Conservation (phyloP, 345 rosid genomes). For the Hibiscus mutabilis region DNA sequence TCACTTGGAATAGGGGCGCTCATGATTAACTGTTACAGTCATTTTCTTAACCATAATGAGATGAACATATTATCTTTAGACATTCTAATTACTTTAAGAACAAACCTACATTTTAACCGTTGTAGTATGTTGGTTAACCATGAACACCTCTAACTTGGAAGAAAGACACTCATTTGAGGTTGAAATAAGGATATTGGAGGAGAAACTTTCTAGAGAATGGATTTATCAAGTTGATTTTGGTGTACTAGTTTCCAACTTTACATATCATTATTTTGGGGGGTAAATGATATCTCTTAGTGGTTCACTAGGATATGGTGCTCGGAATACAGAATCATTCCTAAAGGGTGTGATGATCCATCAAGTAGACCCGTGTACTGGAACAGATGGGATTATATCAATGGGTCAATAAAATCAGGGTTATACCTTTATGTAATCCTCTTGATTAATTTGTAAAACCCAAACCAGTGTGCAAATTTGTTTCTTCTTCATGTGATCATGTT, state of each 20-base stretch:
- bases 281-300: neutral
- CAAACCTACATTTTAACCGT: no score
- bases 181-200: neutral
- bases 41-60: no score
- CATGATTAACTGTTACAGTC: no score
- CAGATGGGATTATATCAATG: neutral
- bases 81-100: no score
- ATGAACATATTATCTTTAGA: no score
- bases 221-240: slow-evolving; percentile 1
- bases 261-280: neutral
- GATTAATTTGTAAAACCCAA: neutral
- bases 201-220: neutral
- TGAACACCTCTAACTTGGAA: no score
- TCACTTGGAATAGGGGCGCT: no score
- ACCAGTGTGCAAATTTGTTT: neutral
- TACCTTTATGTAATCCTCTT: neutral
- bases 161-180: neutral
- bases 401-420: neutral
- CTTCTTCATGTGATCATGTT: neutral
- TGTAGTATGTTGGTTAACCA: no score
- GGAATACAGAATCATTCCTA: neutral
- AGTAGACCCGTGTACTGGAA: neutral
- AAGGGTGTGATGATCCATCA: neutral
- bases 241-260: neutral
- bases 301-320: neutral